Evolutionary conservation across 441 rosid genomes (phyloP).

Genomic region (Adansonia madagascariensis): DNA sequence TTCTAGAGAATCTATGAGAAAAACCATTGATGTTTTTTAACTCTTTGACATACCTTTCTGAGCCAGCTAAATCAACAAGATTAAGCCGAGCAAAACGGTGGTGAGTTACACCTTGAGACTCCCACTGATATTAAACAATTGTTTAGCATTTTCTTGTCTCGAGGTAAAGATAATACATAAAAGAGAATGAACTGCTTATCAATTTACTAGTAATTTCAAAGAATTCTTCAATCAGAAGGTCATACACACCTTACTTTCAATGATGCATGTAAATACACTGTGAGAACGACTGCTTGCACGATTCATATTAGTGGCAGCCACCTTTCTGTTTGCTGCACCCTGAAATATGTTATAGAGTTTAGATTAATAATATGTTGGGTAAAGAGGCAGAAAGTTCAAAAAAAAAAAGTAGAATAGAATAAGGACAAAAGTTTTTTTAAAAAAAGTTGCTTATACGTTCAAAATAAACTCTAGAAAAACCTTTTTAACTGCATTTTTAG

Average conservation of each 20-base stretch:
- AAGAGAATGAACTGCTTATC: neutral
- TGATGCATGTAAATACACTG: constrained; percentile 93
- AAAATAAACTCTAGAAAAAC: neutral
- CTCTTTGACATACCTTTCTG: constrained; percentile 67
- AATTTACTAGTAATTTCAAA: neutral
- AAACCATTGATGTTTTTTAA: neutral
- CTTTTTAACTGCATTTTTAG: neutral
- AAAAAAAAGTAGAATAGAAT: neutral
- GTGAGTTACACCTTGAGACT: constrained; percentile 93
- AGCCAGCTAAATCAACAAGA: constrained; percentile 98
- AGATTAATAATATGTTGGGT: constrained; percentile 1
- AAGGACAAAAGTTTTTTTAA: neutral
- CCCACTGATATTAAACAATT: constrained; percentile 65
- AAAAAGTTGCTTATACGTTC: neutral
- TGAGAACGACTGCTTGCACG: constrained; percentile 99
- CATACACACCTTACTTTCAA: constrained; percentile 82
- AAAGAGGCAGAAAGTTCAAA: neutral
- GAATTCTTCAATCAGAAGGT: constrained; percentile 3
- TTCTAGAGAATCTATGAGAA: neutral
- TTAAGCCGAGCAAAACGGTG: constrained; percentile 97
- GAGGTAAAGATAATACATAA: constrained; percentile 10
- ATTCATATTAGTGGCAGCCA: constrained; percentile 98
- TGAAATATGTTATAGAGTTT: constrained; percentile 31
- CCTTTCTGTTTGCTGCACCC: constrained; percentile 98
- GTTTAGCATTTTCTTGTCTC: constrained; percentile 23